A percentile compares a stretch with the other conserved stretches of the same genome.
phyloP scores from a whole-genome alignment of 257 asterid genomes.

The Solanum chilense region DNA sequence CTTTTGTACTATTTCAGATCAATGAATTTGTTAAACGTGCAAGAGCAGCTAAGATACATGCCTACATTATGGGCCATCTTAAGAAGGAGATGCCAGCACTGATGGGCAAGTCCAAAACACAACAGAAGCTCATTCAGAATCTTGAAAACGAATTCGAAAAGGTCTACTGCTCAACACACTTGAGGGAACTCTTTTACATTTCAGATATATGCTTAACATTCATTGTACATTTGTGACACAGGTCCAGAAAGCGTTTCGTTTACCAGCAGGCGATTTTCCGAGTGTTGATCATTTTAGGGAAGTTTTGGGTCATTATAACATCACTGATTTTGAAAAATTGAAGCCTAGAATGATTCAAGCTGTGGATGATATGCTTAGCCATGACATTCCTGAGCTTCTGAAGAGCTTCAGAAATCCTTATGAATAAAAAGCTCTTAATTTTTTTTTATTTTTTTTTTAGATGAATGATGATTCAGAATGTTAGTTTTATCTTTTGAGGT shows the following conservation, averaged over 20 bases:
- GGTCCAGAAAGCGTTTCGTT: constrained; percentile 67
- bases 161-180: constrained; percentile 17
- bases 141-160: constrained; percentile 59
- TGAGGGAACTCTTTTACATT: neutral
- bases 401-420: constrained; percentile 68
- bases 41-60: constrained; percentile 86
- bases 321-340: constrained; percentile 80
- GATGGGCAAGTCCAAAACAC: constrained; percentile 80
- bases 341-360: constrained; percentile 75
- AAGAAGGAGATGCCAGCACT: constrained; percentile 90
- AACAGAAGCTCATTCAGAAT: constrained; percentile 41
- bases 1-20: constrained; percentile 27
- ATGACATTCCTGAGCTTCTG: constrained; percentile 72
- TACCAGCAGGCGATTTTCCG: constrained; percentile 87
- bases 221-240: constrained; percentile 5
- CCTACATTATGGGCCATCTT: constrained; percentile 85
- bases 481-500: neutral
- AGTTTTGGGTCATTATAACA: constrained; percentile 44
- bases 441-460: neutral
- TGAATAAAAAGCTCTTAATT: constrained; percentile 15
- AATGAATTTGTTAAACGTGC: constrained; percentile 94
- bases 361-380: constrained; percentile 76
- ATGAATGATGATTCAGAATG: neutral
- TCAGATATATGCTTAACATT: neutral
- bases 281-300: constrained; percentile 53